Percentiles rank a stretch among this genome's conserved stretches.
phyloP scores from a whole-genome alignment of 768 basidiomycete genomes.

The Epithele typhae region DNA sequence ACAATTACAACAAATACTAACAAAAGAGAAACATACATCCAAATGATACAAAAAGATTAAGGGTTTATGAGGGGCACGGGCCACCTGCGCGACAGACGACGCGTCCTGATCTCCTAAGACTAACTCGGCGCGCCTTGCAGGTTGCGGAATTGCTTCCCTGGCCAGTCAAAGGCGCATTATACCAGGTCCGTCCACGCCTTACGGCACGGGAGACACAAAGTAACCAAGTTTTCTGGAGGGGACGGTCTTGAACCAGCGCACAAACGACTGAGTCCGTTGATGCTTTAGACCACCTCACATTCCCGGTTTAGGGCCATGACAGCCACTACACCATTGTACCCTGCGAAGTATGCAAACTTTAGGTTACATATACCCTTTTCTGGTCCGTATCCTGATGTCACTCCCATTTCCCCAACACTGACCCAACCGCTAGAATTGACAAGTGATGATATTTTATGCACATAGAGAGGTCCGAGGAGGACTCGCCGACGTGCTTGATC shows the following conservation, averaged over 20 bases:
- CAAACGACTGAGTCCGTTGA: constrained; percentile 58
- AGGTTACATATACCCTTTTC: not conserved
- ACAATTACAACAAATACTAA: no score
- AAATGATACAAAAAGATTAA: constrained; percentile 29
- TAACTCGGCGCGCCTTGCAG: constrained; percentile 85
- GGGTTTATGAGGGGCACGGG: constrained; percentile 77
- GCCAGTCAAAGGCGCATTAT: constrained; percentile 81
- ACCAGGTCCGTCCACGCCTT: constrained; percentile 68
- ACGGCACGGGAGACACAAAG: constrained; percentile 61
- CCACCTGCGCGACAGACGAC: constrained; percentile 80
- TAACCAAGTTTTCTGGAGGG: constrained; percentile 94
- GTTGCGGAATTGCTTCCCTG: constrained; percentile 95
- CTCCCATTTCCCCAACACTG: no score
- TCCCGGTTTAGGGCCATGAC: constrained; percentile 79
- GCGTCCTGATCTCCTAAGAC: constrained; percentile 86
- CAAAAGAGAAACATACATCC: no score
- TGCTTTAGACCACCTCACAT: constrained; percentile 59
- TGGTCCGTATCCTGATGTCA: no score
- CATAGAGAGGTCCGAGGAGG: no score
- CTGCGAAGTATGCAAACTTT: not conserved
- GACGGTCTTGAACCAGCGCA: constrained; percentile 93
- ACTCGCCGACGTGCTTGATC: no score
- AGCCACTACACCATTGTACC: constrained; percentile 62
- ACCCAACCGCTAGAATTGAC: no score
- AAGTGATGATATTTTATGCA: no score